Percentiles rank a stretch among this genome's conserved stretches.
Conservation (phyloP, 495 filamentous ascomycete genomes). For the Tuber borchii region DNA sequence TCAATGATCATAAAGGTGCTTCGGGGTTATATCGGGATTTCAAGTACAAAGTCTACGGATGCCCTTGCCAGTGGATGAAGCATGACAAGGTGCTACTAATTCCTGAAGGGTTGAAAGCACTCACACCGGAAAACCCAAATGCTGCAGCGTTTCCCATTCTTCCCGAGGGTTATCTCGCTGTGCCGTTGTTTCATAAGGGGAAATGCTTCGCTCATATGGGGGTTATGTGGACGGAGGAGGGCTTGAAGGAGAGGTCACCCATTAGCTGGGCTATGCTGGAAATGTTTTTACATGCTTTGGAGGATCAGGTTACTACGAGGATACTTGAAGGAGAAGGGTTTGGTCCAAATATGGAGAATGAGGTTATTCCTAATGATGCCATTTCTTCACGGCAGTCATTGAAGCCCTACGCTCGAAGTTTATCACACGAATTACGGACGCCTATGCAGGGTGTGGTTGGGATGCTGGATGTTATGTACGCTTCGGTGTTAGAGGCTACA, state of each 20-base stretch:
- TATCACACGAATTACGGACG: constrained; percentile 74
- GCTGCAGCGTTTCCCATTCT: constrained; percentile 51
- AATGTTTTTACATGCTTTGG: constrained; percentile 67
- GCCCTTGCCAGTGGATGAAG: constrained; percentile 62
- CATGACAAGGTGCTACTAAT: constrained; percentile 70
- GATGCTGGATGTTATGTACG: constrained; percentile 81
- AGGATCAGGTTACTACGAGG: constrained; percentile 61
- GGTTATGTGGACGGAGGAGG: constrained; percentile 64
- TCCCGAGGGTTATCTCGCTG: constrained; percentile 62
- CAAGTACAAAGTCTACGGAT: constrained; percentile 60
- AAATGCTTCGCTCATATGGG: constrained; percentile 71
- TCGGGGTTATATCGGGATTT: constrained; percentile 54
- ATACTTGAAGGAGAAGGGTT: constrained; percentile 51
- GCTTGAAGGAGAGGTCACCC: constrained; percentile 49
- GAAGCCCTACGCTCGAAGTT: constrained; percentile 68
- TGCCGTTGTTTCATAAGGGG: constrained; percentile 64
- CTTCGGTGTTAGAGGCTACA: constrained; percentile 65
- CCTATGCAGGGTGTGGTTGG: constrained; percentile 83
- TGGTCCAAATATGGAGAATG: constrained; percentile 41
- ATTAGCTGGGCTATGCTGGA: constrained; percentile 67
- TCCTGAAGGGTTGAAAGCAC: constrained; percentile 55
- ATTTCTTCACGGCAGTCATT: constrained; percentile 58
- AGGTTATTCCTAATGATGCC: constrained; percentile 50
- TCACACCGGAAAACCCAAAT: constrained; percentile 58
- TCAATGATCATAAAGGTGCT: constrained; percentile 56